Percentiles rank a stretch among this genome's conserved stretches.
These are phyloP conservation scores for Poterioochromonas sp. DNA, from an alignment of 352 stramenopile species.

Conservation along the genomic window DNA sequence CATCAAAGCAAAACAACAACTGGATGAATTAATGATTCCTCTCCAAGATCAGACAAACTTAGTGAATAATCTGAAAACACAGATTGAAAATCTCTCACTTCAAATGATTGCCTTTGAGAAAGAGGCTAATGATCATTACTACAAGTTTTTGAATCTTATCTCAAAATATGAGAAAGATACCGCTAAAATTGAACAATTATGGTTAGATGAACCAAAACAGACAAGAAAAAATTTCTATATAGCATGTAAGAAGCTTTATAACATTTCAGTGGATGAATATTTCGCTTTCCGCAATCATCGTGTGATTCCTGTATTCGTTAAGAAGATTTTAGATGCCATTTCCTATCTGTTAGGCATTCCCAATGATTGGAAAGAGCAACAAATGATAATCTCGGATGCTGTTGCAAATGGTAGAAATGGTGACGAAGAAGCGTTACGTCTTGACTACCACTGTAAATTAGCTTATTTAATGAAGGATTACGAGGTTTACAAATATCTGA, in stretches of 20 bases:
- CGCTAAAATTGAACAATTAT: slow-evolving; percentile 27
- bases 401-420: slow-evolving; percentile 16
- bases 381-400: slow-evolving; percentile 20
- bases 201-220: slow-evolving; percentile 24
- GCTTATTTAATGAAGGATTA: slow-evolving; percentile 28
- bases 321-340: slow-evolving; percentile 31
- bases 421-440: slow-evolving; percentile 27
- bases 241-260: slow-evolving; percentile 23
- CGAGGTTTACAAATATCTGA: not conserved
- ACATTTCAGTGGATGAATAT: slow-evolving; percentile 16
- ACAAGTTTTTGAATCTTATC: slow-evolving; percentile 17
- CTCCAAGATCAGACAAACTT: not conserved
- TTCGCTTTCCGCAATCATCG: slow-evolving; percentile 31
- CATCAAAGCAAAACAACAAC: not conserved
- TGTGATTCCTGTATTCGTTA: slow-evolving; percentile 2
- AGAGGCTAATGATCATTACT: not conserved
- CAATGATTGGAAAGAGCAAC: slow-evolving; percentile 22
- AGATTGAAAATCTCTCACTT: slow-evolving; percentile 14
- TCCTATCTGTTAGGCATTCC: not conserved
- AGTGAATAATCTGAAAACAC: not conserved
- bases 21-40: not conserved
- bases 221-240: not conserved
- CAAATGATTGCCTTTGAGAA: not conserved
- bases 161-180: slow-evolving; percentile 26
- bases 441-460: slow-evolving; percentile 29